These are phyloP conservation scores for Fistulinella cinereoalba DNA, from an alignment of 1,284 basidiomycete genomes.

Conservation along the genomic window DNA sequence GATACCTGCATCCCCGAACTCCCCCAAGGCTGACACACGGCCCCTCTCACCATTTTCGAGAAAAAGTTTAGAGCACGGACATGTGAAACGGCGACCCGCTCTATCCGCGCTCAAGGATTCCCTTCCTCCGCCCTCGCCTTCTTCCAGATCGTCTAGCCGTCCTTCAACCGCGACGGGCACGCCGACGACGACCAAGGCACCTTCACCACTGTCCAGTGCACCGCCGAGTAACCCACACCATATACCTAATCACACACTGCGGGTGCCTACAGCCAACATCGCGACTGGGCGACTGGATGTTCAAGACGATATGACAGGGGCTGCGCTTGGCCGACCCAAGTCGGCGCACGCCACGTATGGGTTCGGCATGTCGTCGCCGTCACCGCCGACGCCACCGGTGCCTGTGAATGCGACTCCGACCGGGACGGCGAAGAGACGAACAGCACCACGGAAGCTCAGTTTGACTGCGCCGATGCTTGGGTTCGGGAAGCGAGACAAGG, in stretches of 20 bases:
- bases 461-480: constrained; percentile 59
- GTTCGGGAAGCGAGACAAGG: constrained; percentile 51
- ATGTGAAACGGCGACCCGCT: constrained; percentile 8
- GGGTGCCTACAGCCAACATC: background rate
- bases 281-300: background rate
- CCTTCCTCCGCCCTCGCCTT: background rate
- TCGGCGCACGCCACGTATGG: constrained; percentile 27
- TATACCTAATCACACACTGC: background rate
- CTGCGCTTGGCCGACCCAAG: constrained; percentile 21
- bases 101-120: constrained; percentile 2
- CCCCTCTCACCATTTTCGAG: constrained; percentile 8
- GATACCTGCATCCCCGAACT: constrained; percentile 31
- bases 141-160: constrained; percentile 16
- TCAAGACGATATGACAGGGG: background rate
- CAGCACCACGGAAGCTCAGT: constrained; percentile 68
- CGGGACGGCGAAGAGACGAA: constrained; percentile 38
- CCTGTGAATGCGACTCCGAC: constrained; percentile 17
- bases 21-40: constrained; percentile 9
- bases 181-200: background rate
- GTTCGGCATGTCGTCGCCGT: constrained; percentile 7
- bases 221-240: background rate
- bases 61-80: constrained; percentile 14
- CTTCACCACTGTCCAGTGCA: background rate
- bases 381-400: constrained; percentile 20
- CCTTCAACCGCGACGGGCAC: constrained; percentile 27